Conservation (phyloP, 192 early-diverging fungal species). For the Dispira simplex region DNA sequence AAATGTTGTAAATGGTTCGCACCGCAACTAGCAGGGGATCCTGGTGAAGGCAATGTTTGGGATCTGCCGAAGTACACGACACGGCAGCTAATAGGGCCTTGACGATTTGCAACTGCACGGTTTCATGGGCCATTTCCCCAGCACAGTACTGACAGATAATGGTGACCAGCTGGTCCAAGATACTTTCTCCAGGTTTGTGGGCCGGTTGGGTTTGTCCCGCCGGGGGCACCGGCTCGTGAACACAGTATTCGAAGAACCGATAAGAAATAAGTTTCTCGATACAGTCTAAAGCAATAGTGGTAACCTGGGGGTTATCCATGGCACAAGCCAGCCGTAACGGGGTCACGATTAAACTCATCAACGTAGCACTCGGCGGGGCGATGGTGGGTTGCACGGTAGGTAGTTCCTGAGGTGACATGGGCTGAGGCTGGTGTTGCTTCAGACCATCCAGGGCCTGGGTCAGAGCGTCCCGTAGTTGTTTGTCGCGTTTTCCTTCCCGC, state of each 20-base stretch:
- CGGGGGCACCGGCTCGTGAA: slow-evolving; percentile 14
- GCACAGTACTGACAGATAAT: slow-evolving; percentile 64
- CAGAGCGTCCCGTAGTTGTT: slow-evolving; percentile 27
- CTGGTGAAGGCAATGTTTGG: slow-evolving; percentile 49
- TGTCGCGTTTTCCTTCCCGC: slow-evolving; percentile 32
- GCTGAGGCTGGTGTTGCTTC: slow-evolving; percentile 13
- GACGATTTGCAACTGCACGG: slow-evolving; percentile 80
- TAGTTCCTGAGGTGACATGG: slow-evolving; percentile 9
- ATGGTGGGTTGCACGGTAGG: slow-evolving; percentile 7
- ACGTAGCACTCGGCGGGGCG: slow-evolving; percentile 10
- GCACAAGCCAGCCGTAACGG: slow-evolving; percentile 61
- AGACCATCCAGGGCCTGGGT: slow-evolving; percentile 31
- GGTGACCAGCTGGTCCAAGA: slow-evolving; percentile 53
- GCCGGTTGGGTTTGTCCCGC: slow-evolving; percentile 4
- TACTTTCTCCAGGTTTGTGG: slow-evolving; percentile 23
- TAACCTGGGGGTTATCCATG: slow-evolving; percentile 38
- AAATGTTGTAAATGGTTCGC: slow-evolving; percentile 77
- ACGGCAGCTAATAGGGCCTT: slow-evolving; percentile 80
- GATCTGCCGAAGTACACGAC: slow-evolving; percentile 24
- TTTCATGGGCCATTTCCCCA: slow-evolving; percentile 67
- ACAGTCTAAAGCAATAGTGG: slow-evolving; percentile 62
- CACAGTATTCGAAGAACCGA: slow-evolving; percentile 33
- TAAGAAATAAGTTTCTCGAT: slow-evolving; percentile 63
- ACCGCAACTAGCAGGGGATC: slow-evolving; percentile 63
- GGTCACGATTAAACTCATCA: slow-evolving; percentile 33